Conservation (phyloP, 768 basidiomycete species). For the Epithele typhae region DNA sequence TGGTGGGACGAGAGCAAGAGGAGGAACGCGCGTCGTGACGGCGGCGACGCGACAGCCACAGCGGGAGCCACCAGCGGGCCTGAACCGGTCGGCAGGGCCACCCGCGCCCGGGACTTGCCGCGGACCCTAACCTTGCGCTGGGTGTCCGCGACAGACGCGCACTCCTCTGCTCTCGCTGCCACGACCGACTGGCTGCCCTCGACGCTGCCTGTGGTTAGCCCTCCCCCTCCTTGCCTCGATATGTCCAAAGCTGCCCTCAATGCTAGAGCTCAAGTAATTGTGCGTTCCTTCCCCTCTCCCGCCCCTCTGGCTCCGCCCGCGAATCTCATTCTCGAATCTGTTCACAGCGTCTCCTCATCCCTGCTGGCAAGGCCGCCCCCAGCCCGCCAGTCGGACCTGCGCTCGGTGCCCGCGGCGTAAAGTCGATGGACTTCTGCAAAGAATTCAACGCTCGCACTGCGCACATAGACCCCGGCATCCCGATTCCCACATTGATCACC, state of each 20-base stretch:
- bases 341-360: constrained; percentile 74
- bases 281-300: constrained; percentile 34
- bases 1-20: constrained; percentile 4
- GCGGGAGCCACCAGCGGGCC: too few species aligned
- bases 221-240: neutral
- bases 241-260: constrained; percentile 69
- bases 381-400: constrained; percentile 97
- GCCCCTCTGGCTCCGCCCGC: neutral
- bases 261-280: constrained; percentile 72
- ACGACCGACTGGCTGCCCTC: too few species aligned
- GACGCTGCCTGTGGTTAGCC: too few species aligned
- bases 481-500: constrained; percentile 88
- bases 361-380: constrained; percentile 93
- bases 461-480: constrained; percentile 78
- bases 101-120: too few species aligned
- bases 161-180: too few species aligned
- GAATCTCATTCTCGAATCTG: too few species aligned
- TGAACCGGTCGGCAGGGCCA: too few species aligned
- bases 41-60: neutral
- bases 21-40: too few species aligned
- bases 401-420: constrained; percentile 95
- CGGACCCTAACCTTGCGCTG: too few species aligned
- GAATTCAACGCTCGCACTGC: constrained; percentile 99
- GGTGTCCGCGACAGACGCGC: too few species aligned
- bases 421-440: constrained; percentile 99